phyloP scores from a whole-genome alignment of 257 asterid species.

The Solanum sejunctum region DNA sequence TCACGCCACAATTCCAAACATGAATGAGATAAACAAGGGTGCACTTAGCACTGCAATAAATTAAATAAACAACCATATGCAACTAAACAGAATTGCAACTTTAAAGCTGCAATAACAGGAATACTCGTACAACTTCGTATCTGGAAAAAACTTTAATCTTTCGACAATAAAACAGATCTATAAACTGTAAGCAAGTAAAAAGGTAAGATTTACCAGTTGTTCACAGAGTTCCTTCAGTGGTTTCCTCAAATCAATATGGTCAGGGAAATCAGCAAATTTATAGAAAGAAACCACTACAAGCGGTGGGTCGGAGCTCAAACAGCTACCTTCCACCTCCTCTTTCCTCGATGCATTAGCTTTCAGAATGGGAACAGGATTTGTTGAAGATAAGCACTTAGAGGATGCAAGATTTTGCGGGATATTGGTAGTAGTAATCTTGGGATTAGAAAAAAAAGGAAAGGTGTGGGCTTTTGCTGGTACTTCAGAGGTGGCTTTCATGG shows the following conservation, averaged over 20 bases:
- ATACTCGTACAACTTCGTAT: not conserved
- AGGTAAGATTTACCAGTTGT: slow-evolving; percentile 37
- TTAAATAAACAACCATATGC: not conserved
- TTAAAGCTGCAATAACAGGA: not conserved
- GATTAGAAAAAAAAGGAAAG: slow-evolving; percentile 17
- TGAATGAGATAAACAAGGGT: not conserved
- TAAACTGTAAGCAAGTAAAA: not conserved
- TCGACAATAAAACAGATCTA: not conserved
- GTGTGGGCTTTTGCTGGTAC: slow-evolving; percentile 13
- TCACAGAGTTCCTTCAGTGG: slow-evolving; percentile 73
- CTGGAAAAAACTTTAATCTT: not conserved
- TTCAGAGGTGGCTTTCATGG: slow-evolving; percentile 24
- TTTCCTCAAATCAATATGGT: slow-evolving; percentile 58
- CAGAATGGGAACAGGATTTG: slow-evolving; percentile 2
- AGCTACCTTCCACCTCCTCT: not conserved
- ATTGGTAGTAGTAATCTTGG: slow-evolving; percentile 21
- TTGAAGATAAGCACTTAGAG: slow-evolving; percentile 20
- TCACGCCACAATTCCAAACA: not conserved
- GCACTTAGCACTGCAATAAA: not conserved
- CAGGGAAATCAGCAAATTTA: slow-evolving; percentile 64
- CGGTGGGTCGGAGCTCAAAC: slow-evolving; percentile 11
- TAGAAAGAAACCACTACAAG: slow-evolving; percentile 81
- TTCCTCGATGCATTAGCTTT: not conserved
- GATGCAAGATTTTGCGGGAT: slow-evolving; percentile 6
- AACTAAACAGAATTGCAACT: not conserved